phyloP scores from a whole-genome alignment of 1,284 basidiomycete genomes.

The Sanghuangporus baumii region DNA sequence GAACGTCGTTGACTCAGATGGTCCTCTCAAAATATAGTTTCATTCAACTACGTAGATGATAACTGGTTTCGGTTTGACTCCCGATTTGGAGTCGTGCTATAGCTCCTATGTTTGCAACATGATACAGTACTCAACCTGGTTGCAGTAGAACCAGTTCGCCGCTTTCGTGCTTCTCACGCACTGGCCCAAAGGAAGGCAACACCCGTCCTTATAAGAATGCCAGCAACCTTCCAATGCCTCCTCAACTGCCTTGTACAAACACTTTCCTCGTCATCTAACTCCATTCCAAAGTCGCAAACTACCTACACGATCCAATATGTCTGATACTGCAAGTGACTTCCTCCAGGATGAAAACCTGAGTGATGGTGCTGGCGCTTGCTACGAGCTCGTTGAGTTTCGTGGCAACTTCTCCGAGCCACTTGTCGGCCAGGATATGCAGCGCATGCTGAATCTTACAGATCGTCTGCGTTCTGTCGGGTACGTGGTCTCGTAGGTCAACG shows the following conservation, averaged over 20 bases:
- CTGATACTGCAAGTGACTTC: neutral
- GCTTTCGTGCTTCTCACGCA: no score
- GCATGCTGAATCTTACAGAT: conserved; percentile 48
- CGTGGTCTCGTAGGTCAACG: neutral
- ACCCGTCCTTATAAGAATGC: no score
- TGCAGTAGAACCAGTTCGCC: no score
- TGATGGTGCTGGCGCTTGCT: neutral
- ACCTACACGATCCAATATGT: neutral
- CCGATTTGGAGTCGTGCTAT: no score
- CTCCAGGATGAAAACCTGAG: neutral
- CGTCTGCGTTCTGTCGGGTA: conserved; percentile 54
- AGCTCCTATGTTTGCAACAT: no score
- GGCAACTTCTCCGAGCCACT: conserved; percentile 42
- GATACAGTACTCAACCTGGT: no score
- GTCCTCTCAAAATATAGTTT: no score
- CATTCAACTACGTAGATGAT: no score
- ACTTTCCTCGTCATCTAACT: neutral
- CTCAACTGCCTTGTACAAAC: neutral
- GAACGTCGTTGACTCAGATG: no score
- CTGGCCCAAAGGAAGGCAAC: no score
- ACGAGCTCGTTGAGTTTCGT: neutral
- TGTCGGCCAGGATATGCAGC: conserved; percentile 32
- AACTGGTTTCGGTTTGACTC: no score
- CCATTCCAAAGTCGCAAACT: neutral
- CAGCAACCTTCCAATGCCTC: no score